Evolutionary conservation across 2,329 filamentous ascomycete genomes (phyloP).

Genomic region (Paraphaeosphaeria minitans): DNA sequence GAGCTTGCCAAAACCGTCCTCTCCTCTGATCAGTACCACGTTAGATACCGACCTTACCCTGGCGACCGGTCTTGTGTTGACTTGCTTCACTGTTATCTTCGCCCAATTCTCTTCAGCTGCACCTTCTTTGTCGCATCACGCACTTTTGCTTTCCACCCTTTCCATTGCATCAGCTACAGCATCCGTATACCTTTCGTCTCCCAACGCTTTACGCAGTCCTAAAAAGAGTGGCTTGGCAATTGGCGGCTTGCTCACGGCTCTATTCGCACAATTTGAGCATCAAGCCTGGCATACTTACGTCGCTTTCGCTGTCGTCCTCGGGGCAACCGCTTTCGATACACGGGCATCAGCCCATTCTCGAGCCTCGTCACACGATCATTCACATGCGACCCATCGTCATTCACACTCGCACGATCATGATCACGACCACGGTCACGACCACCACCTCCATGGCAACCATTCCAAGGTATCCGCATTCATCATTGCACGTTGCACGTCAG

Average conservation of each 20-base stretch:
- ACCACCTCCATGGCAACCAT: constrained; percentile 54
- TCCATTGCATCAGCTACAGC: constrained; percentile 51
- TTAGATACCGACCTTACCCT: constrained; percentile 51
- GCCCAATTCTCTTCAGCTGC: constrained; percentile 41
- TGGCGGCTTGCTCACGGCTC: constrained; percentile 31
- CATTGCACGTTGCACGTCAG: constrained; percentile 70
- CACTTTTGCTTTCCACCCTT: constrained; percentile 47
- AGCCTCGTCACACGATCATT: constrained; percentile 39
- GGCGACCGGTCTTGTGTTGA: constrained; percentile 46
- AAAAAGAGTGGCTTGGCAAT: constrained; percentile 40
- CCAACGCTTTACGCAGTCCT: constrained; percentile 48
- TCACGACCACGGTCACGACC: constrained; percentile 37
- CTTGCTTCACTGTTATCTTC: constrained; percentile 43
- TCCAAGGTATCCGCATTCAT: constrained; percentile 76
- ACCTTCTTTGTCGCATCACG: constrained; percentile 38
- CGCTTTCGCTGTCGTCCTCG: constrained; percentile 38
- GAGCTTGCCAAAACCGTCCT: constrained; percentile 40
- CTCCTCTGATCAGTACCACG: constrained; percentile 45
- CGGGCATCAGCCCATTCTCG: constrained; percentile 25
- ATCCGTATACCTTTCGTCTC: constrained; percentile 50
- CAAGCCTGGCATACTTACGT: constrained; percentile 19
- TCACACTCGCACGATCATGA: constrained; percentile 31
- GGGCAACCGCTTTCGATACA: constrained; percentile 51
- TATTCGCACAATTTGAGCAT: constrained; percentile 33
- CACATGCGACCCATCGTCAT: constrained; percentile 40